These are phyloP conservation scores for Claviceps cyperi DNA, from an alignment of 2,329 filamentous ascomycete genomes.

Conservation along the genomic window DNA sequence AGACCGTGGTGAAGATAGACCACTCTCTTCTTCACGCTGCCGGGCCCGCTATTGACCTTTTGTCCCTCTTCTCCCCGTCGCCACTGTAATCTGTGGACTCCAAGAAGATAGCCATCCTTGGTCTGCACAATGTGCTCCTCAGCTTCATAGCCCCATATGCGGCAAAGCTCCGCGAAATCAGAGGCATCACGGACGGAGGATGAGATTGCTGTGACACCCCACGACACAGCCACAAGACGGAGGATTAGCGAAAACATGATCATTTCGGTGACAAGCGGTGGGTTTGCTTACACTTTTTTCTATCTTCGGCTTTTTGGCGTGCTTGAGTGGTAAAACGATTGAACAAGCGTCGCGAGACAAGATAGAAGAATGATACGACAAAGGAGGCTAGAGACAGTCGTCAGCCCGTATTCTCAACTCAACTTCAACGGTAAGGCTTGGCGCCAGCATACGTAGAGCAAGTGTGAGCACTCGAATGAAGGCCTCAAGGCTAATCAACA, in stretches of 20 bases:
- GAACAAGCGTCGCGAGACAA: slow-evolving; percentile 67
- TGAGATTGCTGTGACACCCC: slow-evolving; percentile 40
- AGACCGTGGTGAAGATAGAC: slow-evolving; percentile 92
- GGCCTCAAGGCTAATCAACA: slow-evolving; percentile 69
- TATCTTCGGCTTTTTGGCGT: slow-evolving; percentile 50
- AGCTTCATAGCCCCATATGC: slow-evolving; percentile 77
- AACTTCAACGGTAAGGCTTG: slow-evolving; percentile 6
- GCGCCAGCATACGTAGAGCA: slow-evolving; percentile 53
- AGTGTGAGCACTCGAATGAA: slow-evolving; percentile 76
- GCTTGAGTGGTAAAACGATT: slow-evolving; percentile 61
- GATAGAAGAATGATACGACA: slow-evolving; percentile 70
- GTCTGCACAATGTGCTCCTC: slow-evolving; percentile 97
- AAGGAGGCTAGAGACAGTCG: slow-evolving; percentile 46
- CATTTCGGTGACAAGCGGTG: slow-evolving; percentile 8
- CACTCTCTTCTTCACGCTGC: slow-evolving; percentile 63
- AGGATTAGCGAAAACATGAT: slow-evolving; percentile 31
- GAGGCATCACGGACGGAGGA: slow-evolving; percentile 69
- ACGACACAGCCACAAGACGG: slow-evolving; percentile 17
- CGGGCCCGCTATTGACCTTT: slow-evolving; percentile 58
- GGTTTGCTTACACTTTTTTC: slow-evolving; percentile 43
- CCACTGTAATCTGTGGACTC: slow-evolving; percentile 76
- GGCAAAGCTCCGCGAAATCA: slow-evolving; percentile 91
- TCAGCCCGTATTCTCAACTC: slow-evolving; percentile 10
- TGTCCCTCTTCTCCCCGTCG: slow-evolving; percentile 66
- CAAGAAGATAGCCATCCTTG: slow-evolving; percentile 81